Evolutionary conservation across 306 rosid genomes (phyloP).

Genomic region (Cyclanthera cordifolia): DNA sequence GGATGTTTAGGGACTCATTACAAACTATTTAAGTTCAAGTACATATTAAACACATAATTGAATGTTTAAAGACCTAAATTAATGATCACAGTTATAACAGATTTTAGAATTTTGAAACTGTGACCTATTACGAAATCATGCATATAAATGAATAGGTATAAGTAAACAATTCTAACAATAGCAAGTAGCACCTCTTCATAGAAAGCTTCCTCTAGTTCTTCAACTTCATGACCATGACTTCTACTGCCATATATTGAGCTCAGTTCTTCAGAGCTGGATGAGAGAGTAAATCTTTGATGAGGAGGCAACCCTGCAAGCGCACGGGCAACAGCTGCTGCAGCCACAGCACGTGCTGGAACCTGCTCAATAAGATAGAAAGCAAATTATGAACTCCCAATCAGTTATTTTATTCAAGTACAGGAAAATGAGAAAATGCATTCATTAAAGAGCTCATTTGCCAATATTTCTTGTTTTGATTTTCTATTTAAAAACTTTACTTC

Average conservation of each 20-base stretch:
- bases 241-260: conserved; percentile 78
- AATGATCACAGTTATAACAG: neutral
- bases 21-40: neutral
- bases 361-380: conserved; percentile 30
- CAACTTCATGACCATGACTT: conserved; percentile 45
- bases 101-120: neutral
- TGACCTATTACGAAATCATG: neutral
- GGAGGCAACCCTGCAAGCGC: conserved; percentile 96
- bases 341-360: conserved; percentile 95
- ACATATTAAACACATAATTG: neutral
- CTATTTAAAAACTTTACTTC: neutral
- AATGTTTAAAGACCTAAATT: neutral
- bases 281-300: conserved; percentile 64
- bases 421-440: neutral
- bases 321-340: conserved; percentile 97
- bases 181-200: conserved; percentile 80
- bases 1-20: neutral
- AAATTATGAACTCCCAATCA: conserved; percentile 8
- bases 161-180: conserved; percentile 21
- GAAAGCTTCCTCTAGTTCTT: conserved; percentile 76
- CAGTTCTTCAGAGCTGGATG: conserved; percentile 87
- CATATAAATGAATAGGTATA: conserved; percentile 3
- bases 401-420: neutral
- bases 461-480: neutral
- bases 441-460: neutral